These are phyloP conservation scores for Leccinum truebloodii DNA, from an alignment of 768 basidiomycete species.

Conservation along the genomic window DNA sequence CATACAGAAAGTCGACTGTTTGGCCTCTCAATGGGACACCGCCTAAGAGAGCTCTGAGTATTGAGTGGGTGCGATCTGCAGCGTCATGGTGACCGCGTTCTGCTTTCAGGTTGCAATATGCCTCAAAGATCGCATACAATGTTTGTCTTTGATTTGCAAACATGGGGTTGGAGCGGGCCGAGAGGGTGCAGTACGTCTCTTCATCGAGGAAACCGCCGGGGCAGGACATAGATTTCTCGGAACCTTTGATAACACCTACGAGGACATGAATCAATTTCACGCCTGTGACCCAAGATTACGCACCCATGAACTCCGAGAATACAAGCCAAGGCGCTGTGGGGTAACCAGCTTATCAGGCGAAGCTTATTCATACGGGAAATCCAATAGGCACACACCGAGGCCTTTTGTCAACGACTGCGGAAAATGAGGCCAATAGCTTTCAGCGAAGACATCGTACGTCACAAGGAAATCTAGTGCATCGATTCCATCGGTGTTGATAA, in stretches of 20 bases:
- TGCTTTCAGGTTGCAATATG: slow-evolving; percentile 50
- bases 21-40: slow-evolving; percentile 36
- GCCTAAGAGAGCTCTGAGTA: slow-evolving; percentile 41
- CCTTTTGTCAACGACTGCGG: slow-evolving; percentile 50
- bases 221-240: slow-evolving; percentile 47
- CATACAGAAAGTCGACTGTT: slow-evolving; percentile 58
- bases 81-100: slow-evolving; percentile 48
- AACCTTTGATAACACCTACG: slow-evolving; percentile 68
- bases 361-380: background rate
- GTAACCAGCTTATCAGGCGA: background rate
- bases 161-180: slow-evolving; percentile 51
- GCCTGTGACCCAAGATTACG: slow-evolving; percentile 4
- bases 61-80: slow-evolving; percentile 62
- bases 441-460: slow-evolving; percentile 48
- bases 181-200: slow-evolving; percentile 46
- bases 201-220: slow-evolving; percentile 43
- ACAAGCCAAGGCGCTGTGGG: slow-evolving; percentile 58
- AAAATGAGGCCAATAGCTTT: slow-evolving; percentile 61
- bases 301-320: slow-evolving; percentile 67
- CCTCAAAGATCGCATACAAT: slow-evolving; percentile 55
- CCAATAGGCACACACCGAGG: slow-evolving; percentile 42
- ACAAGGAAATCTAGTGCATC: slow-evolving; percentile 32
- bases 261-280: background rate
- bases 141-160: slow-evolving; percentile 51
- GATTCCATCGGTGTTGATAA: slow-evolving; percentile 14